Conservation (phyloP, 148 eudicot species). For the Cornus kousa region DNA sequence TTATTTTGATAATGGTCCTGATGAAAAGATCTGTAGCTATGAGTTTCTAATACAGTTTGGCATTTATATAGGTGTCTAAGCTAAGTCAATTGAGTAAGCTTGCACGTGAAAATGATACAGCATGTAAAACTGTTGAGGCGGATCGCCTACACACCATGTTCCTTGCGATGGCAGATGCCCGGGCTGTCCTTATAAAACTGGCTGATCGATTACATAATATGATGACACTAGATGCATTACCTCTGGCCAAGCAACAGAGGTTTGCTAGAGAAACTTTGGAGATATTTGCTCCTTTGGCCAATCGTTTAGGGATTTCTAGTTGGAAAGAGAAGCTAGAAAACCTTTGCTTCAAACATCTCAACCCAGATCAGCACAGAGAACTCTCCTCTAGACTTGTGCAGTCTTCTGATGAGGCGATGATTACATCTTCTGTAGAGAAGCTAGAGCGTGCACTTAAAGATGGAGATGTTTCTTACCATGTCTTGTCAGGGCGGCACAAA, state of each 20-base stretch:
- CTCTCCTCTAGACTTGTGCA: conserved; percentile 67
- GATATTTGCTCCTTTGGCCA: conserved; percentile 93
- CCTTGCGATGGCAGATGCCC: conserved; percentile 97
- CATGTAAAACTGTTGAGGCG: conserved; percentile 82
- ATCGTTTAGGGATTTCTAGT: conserved; percentile 82
- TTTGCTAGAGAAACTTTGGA: conserved; percentile 93
- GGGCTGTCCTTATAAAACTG: conserved; percentile 89
- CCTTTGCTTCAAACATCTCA: conserved; percentile 71
- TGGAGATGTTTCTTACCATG: conserved; percentile 52
- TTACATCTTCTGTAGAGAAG: conserved; percentile 58
- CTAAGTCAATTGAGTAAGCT: conserved; percentile 95
- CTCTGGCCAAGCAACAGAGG: conserved; percentile 67
- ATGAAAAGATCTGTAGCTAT: not conserved
- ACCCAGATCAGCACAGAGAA: conserved; percentile 63
- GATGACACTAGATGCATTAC: conserved; percentile 83
- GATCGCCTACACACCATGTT: conserved; percentile 95
- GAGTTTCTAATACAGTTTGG: conserved; percentile 1
- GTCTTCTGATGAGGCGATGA: conserved; percentile 68
- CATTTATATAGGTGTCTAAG: conserved; percentile 68
- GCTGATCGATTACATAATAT: conserved; percentile 96
- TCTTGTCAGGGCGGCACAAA: conserved; percentile 83
- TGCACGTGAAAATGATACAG: conserved; percentile 89
- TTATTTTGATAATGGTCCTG: not conserved
- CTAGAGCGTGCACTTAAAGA: conserved; percentile 61
- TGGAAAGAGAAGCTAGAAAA: conserved; percentile 94